Conservation (phyloP, 768 basidiomycete genomes). For the Lenzites betulinus region DNA sequence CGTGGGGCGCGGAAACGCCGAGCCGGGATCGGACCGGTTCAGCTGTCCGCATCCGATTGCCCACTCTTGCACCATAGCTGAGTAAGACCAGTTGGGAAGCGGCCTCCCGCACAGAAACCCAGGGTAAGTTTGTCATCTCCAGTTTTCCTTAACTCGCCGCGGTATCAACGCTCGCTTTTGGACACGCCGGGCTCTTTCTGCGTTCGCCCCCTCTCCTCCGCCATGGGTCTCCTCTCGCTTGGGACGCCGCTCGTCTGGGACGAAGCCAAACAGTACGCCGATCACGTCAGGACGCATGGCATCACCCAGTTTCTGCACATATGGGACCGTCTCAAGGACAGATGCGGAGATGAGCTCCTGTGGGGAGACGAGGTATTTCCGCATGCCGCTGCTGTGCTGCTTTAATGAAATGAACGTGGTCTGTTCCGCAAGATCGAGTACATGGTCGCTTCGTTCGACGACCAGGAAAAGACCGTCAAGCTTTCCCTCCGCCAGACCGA, state of each 20-base stretch:
- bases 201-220: conserved; percentile 1
- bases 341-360: conserved; percentile 86
- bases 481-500: conserved; percentile 95
- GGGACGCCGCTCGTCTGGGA: conserved; percentile 94
- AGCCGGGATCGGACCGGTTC: conserved; percentile 18
- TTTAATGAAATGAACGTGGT: conserved; percentile 18
- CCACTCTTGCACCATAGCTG: conserved; percentile 22
- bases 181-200: conserved; percentile 4
- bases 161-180: conserved; percentile 8
- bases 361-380: conserved; percentile 95
- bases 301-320: conserved; percentile 93
- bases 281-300: conserved; percentile 90
- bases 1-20: not conserved
- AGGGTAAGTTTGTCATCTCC: conserved; percentile 14
- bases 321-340: conserved; percentile 91
- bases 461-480: conserved; percentile 75
- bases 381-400: not conserved
- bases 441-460: conserved; percentile 88
- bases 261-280: conserved; percentile 81
- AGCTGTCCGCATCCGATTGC: conserved; percentile 10
- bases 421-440: conserved; percentile 78
- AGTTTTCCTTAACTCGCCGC: conserved; percentile 9
- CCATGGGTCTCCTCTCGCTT: conserved; percentile 90
- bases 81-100: conserved; percentile 8
- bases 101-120: not conserved